Evolutionary conservation across 225 moss, liverwort and hornwort genomes (phyloP), one percentile per base, ranked within the genome.

Genomic region (Sphagnum tenellum): DNA sequence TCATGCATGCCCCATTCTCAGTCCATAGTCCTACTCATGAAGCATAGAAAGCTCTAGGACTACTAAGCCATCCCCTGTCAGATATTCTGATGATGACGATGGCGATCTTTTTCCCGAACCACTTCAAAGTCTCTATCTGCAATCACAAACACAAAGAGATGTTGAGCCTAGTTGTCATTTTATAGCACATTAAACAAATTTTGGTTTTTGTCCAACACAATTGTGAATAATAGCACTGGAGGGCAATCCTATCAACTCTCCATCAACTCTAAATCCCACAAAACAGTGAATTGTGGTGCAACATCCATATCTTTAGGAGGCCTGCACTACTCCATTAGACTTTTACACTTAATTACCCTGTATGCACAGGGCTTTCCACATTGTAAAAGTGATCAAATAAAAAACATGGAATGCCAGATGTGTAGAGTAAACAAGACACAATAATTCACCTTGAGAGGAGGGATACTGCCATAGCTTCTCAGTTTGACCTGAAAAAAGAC

Each of bases 81-180:
- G 54, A 78, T 79, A 73, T 98, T 93, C 55, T 83, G 87, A 59
- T 90, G 90, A 73, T 88, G 82, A 4, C 81, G 82, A 74, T 82
- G 80, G 45, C 86, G 72, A 63, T 88, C 86, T 57, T 84, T 88
- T 46, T 88, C 91, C 59, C 88, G 74, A 29, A 74, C 69, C 12
- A 68, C 7, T 67, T 88, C 88, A 55, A 91, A 84, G 59, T 88
- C 88, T 50, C 86, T 81, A 4, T 91, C 88, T 91, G 90, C 74
- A 71, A 29, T 12, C 1, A 64, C 13, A 3, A 61, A 4, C 3
- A 61, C 60, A 44, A 9, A 52, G 52, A 9, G 52, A 52, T 52
- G 7, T 5, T 52, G 52, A 52, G 52, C 2, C 52, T 29, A 29
- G 29, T 29, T 29, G 29, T 29, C 29, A 29, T 29, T 29, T 29